Evolutionary conservation across 139 green algal genomes (phyloP).

Genomic region (Chlamydomonas asymmetrica): DNA sequence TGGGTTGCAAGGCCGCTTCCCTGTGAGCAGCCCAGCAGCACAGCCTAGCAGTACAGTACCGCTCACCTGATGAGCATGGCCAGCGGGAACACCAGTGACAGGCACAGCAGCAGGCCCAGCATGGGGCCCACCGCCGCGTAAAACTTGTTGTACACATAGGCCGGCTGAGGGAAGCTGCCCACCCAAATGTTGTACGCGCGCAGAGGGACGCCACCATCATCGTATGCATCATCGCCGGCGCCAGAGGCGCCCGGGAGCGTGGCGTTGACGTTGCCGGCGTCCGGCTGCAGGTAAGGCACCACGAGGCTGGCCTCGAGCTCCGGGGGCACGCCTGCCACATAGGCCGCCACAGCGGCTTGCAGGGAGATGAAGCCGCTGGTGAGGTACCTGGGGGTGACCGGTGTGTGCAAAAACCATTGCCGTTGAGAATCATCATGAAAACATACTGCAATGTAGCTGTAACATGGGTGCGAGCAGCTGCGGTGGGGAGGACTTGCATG

Average conservation of each 20-base stretch:
- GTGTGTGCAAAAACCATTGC: no score
- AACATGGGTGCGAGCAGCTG: no score
- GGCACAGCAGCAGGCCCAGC: slow-evolving; percentile 31
- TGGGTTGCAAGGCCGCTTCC: no score
- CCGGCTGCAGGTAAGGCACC: background rate
- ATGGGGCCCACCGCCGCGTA: slow-evolving; percentile 36
- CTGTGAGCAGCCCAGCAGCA: no score
- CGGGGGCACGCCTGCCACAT: slow-evolving; percentile 10
- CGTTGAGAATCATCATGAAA: no score
- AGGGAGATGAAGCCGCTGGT: slow-evolving; percentile 29
- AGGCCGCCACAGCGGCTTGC: slow-evolving; percentile 26
- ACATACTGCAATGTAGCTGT: no score
- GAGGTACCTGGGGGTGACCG: no score
- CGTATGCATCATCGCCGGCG: no score
- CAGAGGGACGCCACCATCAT: background rate
- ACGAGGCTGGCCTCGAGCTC: slow-evolving; percentile 15
- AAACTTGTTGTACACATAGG: slow-evolving; percentile 30
- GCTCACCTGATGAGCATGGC: slow-evolving; percentile 26
- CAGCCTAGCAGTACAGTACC: background rate
- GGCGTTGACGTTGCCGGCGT: background rate
- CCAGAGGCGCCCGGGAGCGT: background rate
- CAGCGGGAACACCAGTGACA: slow-evolving; percentile 37
- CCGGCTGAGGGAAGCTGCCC: background rate
- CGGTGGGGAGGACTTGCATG: no score
- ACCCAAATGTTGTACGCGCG: slow-evolving; percentile 20